These are phyloP conservation scores for Pythium phragmitis DNA, from an alignment of 352 stramenopile species.

Conservation along the genomic window DNA sequence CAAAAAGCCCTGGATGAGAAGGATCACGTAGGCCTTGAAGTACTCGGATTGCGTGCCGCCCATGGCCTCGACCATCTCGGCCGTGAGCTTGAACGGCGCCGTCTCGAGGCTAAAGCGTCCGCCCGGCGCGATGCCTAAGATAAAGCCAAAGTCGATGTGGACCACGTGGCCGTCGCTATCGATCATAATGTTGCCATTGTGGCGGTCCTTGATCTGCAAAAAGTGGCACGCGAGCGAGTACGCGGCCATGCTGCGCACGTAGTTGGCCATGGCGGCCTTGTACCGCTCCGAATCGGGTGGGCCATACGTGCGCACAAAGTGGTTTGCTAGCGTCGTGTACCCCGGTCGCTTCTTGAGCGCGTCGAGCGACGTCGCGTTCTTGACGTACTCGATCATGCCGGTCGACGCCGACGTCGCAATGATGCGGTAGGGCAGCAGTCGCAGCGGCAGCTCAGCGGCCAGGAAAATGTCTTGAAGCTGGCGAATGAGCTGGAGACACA, in stretches of 20 bases:
- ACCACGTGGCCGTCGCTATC: conserved; percentile 96
- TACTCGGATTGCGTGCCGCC: conserved; percentile 88
- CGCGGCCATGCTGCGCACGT: conserved; percentile 95
- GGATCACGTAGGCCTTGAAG: conserved; percentile 97
- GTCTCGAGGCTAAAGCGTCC: conserved; percentile 95
- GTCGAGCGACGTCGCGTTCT: conserved; percentile 97
- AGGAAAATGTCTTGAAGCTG: conserved; percentile 96
- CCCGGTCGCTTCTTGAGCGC: conserved; percentile 90
- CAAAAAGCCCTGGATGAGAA: conserved; percentile 97
- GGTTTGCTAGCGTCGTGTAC: conserved; percentile 85
- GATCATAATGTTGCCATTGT: conserved; percentile 99
- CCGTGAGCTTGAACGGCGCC: conserved; percentile 98
- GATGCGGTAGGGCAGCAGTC: conserved; percentile 95
- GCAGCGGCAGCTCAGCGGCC: conserved; percentile 92
- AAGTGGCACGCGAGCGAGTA: conserved; percentile 99
- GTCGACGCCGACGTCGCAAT: conserved; percentile 94
- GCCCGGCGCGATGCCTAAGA: conserved; percentile 96
- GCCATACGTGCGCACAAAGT: conserved; percentile 95
- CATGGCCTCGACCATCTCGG: conserved; percentile 98
- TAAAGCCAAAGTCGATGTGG: conserved; percentile 99
- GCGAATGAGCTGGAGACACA: conserved; percentile 96
- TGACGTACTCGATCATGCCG: conserved; percentile 97
- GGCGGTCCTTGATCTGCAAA: conserved; percentile 97
- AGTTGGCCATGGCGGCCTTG: conserved; percentile 96
- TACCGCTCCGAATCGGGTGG: conserved; percentile 76